These are phyloP conservation scores for Talaromyces stipitatus DNA, from an alignment of 495 filamentous ascomycete species.

Conservation along the genomic window DNA sequence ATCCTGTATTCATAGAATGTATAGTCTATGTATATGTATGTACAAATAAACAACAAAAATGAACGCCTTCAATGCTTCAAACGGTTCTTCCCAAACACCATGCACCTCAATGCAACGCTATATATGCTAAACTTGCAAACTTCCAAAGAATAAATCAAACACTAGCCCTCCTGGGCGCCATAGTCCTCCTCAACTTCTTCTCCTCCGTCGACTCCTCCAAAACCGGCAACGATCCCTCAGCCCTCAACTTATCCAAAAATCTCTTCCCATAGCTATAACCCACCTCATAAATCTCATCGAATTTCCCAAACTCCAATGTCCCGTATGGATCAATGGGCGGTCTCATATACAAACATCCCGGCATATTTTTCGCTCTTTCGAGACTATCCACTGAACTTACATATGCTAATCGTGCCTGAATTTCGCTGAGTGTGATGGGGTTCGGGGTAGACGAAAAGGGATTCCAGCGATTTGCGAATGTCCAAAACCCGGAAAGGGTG, in stretches of 20 bases:
- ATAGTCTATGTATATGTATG: too few species aligned
- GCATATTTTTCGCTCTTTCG: slow-evolving; percentile 80
- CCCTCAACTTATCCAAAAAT: slow-evolving; percentile 64
- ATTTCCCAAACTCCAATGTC: slow-evolving; percentile 92
- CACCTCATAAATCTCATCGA: slow-evolving; percentile 90
- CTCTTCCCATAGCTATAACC: slow-evolving; percentile 80
- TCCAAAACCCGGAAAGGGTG: slow-evolving; percentile 92
- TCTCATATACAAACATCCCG: slow-evolving; percentile 89
- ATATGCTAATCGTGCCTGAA: slow-evolving; percentile 90
- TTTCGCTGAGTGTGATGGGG: slow-evolving; percentile 90
- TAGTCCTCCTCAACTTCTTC: slow-evolving; percentile 80
- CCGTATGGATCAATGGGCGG: slow-evolving; percentile 91
- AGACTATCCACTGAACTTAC: slow-evolving; percentile 89
- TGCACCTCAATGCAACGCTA: too few species aligned
- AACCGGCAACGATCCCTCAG: slow-evolving; percentile 60
- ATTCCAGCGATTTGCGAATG: slow-evolving; percentile 91
- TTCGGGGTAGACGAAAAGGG: slow-evolving; percentile 81
- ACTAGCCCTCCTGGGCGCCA: slow-evolving; percentile 89
- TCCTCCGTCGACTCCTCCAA: slow-evolving; percentile 76
- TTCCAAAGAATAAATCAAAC: too few species aligned
- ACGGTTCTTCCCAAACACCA: too few species aligned
- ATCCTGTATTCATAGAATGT: too few species aligned
- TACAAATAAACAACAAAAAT: too few species aligned
- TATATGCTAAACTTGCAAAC: too few species aligned
- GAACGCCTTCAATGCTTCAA: too few species aligned